Evolutionary conservation across 495 filamentous ascomycete species (phyloP), one percentile per base, ranked within the genome.

Genomic region (Penicillium turbatum): DNA sequence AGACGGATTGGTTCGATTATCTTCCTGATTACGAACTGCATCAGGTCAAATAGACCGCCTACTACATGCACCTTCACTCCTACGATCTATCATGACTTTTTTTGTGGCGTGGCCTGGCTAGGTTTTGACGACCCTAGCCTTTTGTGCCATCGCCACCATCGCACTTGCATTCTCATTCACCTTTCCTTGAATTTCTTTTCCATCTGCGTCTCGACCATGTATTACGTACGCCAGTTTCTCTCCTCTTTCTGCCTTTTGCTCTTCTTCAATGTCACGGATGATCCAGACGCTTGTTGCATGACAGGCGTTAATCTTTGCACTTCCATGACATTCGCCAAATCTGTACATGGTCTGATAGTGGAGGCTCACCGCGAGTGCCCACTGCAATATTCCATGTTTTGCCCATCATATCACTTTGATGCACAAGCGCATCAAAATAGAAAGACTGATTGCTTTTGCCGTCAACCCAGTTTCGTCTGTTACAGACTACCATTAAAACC

Each of bases 1-100:
- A 76, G 17, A 80, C 62, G 17, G 84, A 86, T 45, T 89, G 84
- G 83, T 98, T 98, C 60, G 84, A 95, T 53, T 80, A 89, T 59
- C 70, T 89, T 31, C 88, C 86, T 5, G 75, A 89, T 50, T 96
- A 89, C 66, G 79, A 87, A 69, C 75, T 91, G 35, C 73, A 76
- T 53, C 79, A 77, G 62, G 80, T 85, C 29, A 65, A 52, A 35
- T 13, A 12, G 12, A 26, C 29, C 21, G 24, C 1, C 11, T 45
- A 11, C 42, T 31, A 52, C 37, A 62, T 55, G 56, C 63, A 4
- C 21, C 21, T 24, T 24, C 51, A n/a, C 37, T 54, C 47, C 56
- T 52, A 66, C 55, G 64, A 64, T 53, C 19, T 42, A 47, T 53
- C 19, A 59, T 51, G 63, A 63, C 56, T 48, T 48, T 5, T 37